Conservation (phyloP, 257 asterid genomes). For the Apocynum venetum region DNA sequence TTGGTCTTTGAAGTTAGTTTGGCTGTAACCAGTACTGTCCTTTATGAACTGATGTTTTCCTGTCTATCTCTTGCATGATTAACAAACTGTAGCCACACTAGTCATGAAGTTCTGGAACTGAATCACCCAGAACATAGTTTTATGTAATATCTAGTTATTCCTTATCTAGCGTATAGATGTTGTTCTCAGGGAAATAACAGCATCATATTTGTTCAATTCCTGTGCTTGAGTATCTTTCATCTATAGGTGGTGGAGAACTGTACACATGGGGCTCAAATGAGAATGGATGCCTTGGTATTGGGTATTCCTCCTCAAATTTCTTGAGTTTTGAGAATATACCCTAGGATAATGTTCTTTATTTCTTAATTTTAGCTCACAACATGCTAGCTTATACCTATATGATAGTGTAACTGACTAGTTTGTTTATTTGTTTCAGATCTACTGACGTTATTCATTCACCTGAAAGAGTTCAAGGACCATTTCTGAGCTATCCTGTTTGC, state of each 20-base stretch:
- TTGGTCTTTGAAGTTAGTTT: not conserved
- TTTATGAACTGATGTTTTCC: not conserved
- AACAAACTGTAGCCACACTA: not conserved
- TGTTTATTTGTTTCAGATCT: conserved; percentile 43
- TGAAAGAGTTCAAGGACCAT: conserved; percentile 85
- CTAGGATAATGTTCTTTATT: conserved; percentile 1
- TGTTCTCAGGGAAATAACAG: not conserved
- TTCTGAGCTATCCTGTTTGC: conserved; percentile 53
- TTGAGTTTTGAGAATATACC: not conserved
- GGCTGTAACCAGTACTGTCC: not conserved
- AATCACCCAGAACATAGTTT: not conserved
- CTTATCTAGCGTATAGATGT: not conserved
- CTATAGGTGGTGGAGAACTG: conserved; percentile 76
- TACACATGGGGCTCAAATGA: conserved; percentile 96
- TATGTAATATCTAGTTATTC: not conserved
- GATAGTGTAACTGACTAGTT: conserved; percentile 4
- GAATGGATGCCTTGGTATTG: conserved; percentile 94
- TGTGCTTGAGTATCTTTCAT: conserved; percentile 6
- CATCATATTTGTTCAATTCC: not conserved
- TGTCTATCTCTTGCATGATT: not conserved
- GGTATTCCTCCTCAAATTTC: conserved; percentile 44
- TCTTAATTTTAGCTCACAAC: conserved; percentile 10
- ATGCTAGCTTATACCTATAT: not conserved
- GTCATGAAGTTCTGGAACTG: not conserved
- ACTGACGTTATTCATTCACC: conserved; percentile 67